Evolutionary conservation across 2,329 filamentous ascomycete genomes (phyloP).

Genomic region (Helotiales sp.): DNA sequence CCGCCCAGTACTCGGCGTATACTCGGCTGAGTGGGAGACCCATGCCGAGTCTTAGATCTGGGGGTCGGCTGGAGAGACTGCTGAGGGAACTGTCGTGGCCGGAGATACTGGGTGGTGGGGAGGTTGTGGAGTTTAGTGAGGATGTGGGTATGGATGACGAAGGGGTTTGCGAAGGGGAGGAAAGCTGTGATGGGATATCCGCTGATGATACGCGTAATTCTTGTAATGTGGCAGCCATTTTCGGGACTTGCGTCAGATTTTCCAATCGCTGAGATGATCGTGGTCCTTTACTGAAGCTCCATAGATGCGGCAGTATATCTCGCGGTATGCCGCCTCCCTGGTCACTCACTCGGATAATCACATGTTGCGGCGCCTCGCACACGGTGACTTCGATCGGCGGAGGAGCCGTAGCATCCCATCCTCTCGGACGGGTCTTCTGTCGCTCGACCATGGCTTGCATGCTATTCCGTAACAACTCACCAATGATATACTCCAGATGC

Average conservation of each 20-base stretch:
- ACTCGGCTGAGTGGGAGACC: constrained; percentile 91
- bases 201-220: constrained; percentile 64
- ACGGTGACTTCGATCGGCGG: constrained; percentile 93
- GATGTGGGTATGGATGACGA: neutral
- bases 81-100: constrained; percentile 64
- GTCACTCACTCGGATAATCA: constrained; percentile 95
- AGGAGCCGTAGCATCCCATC: constrained; percentile 47
- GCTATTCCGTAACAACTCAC: constrained; percentile 92
- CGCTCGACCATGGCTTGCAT: constrained; percentile 90
- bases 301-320: constrained; percentile 85
- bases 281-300: constrained; percentile 96
- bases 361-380: constrained; percentile 91
- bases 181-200: constrained; percentile 14
- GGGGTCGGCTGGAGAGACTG: constrained; percentile 80
- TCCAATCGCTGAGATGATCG: constrained; percentile 77
- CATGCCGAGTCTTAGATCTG: constrained; percentile 88
- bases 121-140: neutral
- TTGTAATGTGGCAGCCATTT: constrained; percentile 91
- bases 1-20: constrained; percentile 98
- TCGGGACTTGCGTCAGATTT: constrained; percentile 85
- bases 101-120: constrained; percentile 1
- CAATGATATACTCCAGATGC: constrained; percentile 96
- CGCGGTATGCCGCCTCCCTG: constrained; percentile 90
- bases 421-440: constrained; percentile 51
- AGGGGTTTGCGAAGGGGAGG: neutral